These are phyloP conservation scores for Xerocomellus dryophilus DNA, from an alignment of 768 basidiomycete genomes.

Conservation along the genomic window DNA sequence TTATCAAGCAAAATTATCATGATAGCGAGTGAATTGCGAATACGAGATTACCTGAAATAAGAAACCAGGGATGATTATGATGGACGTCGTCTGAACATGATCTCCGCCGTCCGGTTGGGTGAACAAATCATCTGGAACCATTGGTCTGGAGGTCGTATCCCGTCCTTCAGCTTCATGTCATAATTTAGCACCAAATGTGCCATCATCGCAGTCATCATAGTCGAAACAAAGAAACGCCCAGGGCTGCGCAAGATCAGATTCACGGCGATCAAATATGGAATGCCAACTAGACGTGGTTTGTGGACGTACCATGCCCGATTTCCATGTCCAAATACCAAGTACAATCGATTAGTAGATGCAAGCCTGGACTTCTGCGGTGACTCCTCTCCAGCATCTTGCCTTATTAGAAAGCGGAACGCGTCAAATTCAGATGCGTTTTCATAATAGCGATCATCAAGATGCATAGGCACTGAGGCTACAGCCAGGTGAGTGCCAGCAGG, in stretches of 20 bases:
- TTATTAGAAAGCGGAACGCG: conserved; percentile 40
- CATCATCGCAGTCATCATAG: conserved; percentile 39
- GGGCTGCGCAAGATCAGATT: conserved; percentile 29
- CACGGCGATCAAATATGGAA: conserved; percentile 1
- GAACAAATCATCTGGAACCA: conserved; percentile 36
- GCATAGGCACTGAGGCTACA: conserved; percentile 33
- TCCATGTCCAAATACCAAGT: conserved; percentile 37
- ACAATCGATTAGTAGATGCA: conserved; percentile 31
- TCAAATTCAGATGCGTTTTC: conserved; percentile 41
- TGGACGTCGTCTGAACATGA: conserved; percentile 37
- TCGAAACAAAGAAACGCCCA: conserved; percentile 42
- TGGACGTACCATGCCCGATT: conserved; percentile 34
- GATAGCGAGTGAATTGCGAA: conserved; percentile 4
- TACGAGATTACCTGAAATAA: conserved; percentile 10
- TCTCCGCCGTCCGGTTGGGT: conserved; percentile 36
- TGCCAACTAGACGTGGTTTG: not conserved
- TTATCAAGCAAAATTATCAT: conserved; percentile 10
- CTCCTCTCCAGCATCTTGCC: conserved; percentile 23
- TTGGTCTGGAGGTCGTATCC: conserved; percentile 34
- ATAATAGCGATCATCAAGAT: conserved; percentile 42
- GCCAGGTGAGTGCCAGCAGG: conserved; percentile 40
- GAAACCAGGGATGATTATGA: conserved; percentile 8
- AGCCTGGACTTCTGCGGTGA: conserved; percentile 26
- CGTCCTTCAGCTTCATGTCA: conserved; percentile 38
- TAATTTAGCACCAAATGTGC: conserved; percentile 41